These are phyloP conservation scores for Colletotrichum tamarilloi DNA, from an alignment of 2,329 filamentous ascomycete genomes.

Conservation along the genomic window DNA sequence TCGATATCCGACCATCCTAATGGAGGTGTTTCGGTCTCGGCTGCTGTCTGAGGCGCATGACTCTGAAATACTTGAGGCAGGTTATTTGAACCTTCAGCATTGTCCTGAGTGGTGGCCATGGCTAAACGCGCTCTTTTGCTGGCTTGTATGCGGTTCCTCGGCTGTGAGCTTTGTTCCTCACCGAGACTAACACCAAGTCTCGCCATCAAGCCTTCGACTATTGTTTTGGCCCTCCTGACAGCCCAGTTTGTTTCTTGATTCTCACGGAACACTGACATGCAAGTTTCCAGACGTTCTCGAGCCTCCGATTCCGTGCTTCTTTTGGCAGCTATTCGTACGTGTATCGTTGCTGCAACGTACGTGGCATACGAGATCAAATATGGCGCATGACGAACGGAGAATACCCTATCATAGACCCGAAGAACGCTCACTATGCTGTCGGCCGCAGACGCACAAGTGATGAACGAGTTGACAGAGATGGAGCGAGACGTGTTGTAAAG, in stretches of 20 bases:
- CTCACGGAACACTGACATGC: constrained; percentile 57
- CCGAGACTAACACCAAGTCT: constrained; percentile 49
- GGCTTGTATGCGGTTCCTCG: not conserved
- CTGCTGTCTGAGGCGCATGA: not conserved
- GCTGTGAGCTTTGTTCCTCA: too few relatives aligned
- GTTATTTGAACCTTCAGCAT: not conserved
- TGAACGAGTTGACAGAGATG: constrained; percentile 55
- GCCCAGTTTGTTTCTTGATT: constrained; percentile 63
- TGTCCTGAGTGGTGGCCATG: not conserved
- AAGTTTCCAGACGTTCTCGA: constrained; percentile 53
- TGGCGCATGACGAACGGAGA: constrained; percentile 58
- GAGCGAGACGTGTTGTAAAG: constrained; percentile 54
- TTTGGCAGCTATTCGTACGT: constrained; percentile 61
- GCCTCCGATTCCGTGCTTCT: constrained; percentile 52
- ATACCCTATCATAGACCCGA: constrained; percentile 55
- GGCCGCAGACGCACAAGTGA: constrained; percentile 58
- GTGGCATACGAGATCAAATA: constrained; percentile 67
- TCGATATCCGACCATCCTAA: constrained; percentile 48
- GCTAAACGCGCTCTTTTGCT: not conserved
- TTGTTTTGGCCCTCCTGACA: constrained; percentile 55
- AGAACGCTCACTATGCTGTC: constrained; percentile 56
- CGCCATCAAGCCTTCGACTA: constrained; percentile 58
- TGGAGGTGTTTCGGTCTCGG: constrained; percentile 10
- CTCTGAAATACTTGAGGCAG: not conserved
- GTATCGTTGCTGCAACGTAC: constrained; percentile 65